Evolutionary conservation across 495 filamentous ascomycete species (phyloP).

Genomic region (Aspergillus heteromorphus): DNA sequence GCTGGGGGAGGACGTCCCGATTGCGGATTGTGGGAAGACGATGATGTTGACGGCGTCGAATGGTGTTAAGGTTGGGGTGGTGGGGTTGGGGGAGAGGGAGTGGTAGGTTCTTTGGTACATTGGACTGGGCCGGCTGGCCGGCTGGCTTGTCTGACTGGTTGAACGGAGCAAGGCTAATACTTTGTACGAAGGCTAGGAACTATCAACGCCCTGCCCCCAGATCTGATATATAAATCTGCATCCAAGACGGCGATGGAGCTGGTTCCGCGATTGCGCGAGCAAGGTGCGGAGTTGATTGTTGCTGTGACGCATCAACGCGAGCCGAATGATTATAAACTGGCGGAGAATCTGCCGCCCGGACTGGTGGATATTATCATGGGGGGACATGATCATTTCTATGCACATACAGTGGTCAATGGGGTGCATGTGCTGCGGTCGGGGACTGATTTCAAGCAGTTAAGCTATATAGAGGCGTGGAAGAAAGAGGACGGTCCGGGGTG

Average conservation of each 20-base stretch:
- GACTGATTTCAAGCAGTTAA: constrained; percentile 84
- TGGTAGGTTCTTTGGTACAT: constrained; percentile 35
- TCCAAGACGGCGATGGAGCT: constrained; percentile 64
- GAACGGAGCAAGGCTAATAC: too few species aligned
- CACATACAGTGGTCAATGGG: constrained; percentile 67
- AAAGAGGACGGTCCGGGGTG: constrained; percentile 47
- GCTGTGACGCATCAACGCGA: constrained; percentile 81
- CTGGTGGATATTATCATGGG: constrained; percentile 79
- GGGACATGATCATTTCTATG: constrained; percentile 87
- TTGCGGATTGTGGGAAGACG: constrained; percentile 64
- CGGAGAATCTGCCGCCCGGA: constrained; percentile 57
- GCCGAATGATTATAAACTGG: constrained; percentile 79
- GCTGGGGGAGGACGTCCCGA: constrained; percentile 59
- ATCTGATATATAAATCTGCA: constrained; percentile 75
- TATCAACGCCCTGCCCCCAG: constrained; percentile 76
- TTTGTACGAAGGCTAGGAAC: constrained; percentile 71
- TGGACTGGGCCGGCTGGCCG: neutral
- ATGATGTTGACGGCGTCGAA: constrained; percentile 71
- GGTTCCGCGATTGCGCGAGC: constrained; percentile 60
- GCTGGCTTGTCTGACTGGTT: too few species aligned
- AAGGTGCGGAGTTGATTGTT: constrained; percentile 77
- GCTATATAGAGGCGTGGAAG: constrained; percentile 72
- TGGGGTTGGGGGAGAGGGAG: constrained; percentile 75
- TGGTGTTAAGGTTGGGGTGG: constrained; percentile 77
- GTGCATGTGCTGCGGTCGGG: constrained; percentile 78